Conservation (phyloP, 805 yeast genomes). For the Blastobotrys peoriensis region DNA sequence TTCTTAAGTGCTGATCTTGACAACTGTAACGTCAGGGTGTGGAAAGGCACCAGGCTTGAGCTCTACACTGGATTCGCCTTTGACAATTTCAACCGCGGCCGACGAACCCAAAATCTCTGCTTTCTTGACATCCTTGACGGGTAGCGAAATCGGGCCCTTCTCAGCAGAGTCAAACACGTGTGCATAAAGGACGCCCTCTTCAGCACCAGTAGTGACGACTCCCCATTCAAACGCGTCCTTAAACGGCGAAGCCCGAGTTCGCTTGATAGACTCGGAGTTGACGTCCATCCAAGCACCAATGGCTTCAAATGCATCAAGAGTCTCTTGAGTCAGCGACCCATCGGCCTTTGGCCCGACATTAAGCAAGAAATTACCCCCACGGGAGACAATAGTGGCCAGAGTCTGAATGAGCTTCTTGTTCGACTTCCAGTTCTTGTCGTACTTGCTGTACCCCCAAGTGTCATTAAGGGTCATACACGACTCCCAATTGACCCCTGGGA, state of each 20-base stretch:
- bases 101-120: background rate
- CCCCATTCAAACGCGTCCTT: conserved; percentile 9
- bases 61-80: background rate
- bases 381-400: conserved; percentile 12
- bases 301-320: conserved; percentile 3
- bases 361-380: conserved; percentile 16
- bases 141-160: background rate
- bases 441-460: conserved; percentile 17
- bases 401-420: conserved; percentile 8
- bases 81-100: background rate
- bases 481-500: conserved; percentile 14
- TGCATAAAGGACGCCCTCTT: conserved; percentile 1
- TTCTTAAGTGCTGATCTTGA: too few relatives aligned
- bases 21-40: conserved; percentile 1
- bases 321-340: conserved; percentile 11
- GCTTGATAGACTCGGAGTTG: conserved; percentile 10
- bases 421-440: conserved; percentile 12
- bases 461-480: conserved; percentile 14
- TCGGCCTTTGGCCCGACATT: conserved; percentile 18
- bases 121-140: background rate
- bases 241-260: conserved; percentile 8
- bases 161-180: conserved; percentile 6
- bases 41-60: conserved; percentile 1
- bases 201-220: conserved; percentile 4
- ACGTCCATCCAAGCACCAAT: conserved; percentile 14